Evolutionary conservation across 2,329 filamentous ascomycete genomes (phyloP), one percentile per base, ranked within the genome.

Genomic region (Scedosporium minutisporum): DNA sequence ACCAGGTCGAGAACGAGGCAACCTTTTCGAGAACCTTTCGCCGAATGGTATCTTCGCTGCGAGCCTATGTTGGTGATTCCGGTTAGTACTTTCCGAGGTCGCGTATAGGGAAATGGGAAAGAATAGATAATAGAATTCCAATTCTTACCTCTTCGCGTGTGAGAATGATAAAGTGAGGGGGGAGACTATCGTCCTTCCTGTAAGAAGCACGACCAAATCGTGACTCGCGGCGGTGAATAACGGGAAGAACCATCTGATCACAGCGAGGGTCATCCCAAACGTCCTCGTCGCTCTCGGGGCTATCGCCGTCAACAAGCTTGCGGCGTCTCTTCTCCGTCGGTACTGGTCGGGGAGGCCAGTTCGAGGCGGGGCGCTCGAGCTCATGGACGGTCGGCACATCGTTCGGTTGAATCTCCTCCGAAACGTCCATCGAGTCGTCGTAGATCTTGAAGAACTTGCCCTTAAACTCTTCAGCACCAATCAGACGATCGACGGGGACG

Each of bases 361-460:
- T 97, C 2, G 90, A 93, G 0, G 93, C 92, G 6, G 82, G 78
- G 3, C 82, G 78, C 64, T 96, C 91, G 6, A 97, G 74, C 74
- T 99, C 93, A 69, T 89, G 80, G 38, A 85, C 88, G 29, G 91
- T 82, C 10, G 84, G 84, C 57, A 90, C 78, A 62, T 89, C 84
- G 63, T 89, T 89, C 23, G 70, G 66, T 25, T 78, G 74, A 62
- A 97, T 93, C 58, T 87, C 85, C 63, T 96, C 92, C 0, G 86
- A 86, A 9, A 93, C 86, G 33, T 81, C 80, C 6, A 73, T 71
- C 4, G 76, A 77, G 68, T 97, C 90, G 25, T 91, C 84, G 67
- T 95, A 92, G 59, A 91, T 82, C 71, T 92, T 93, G 79, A 93
- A 97, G 73, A 97, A 93, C 68, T 88, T 91, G 67, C 86, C 80